These are phyloP conservation scores for Corallochytrium limacisporum DNA, from an alignment of 78 protist species.

Conservation along the genomic window DNA sequence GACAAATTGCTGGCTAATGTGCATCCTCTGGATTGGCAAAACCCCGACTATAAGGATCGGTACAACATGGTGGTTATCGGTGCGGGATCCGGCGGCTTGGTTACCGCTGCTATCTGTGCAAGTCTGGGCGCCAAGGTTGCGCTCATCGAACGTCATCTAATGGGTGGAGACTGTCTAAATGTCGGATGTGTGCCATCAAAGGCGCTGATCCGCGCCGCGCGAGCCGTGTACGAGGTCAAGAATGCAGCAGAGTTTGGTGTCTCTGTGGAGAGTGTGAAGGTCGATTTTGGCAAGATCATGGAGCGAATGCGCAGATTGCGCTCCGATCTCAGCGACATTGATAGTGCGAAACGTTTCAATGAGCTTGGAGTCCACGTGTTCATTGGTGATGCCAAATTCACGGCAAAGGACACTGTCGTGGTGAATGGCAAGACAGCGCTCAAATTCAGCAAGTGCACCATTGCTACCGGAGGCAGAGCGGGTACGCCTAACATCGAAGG, in stretches of 20 bases:
- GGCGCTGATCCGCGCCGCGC: constrained; percentile 22
- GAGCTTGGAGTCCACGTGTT: constrained; percentile 30
- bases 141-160: constrained; percentile 32
- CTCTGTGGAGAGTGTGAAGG: background rate
- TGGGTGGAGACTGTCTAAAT: constrained; percentile 64
- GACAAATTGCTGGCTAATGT: constrained; percentile 2
- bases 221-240: background rate
- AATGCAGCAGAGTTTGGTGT: constrained; percentile 7
- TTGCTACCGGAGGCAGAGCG: constrained; percentile 49
- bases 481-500: constrained; percentile 26
- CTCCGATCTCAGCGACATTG: constrained; percentile 20
- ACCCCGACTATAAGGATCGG: constrained; percentile 1
- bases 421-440: constrained; percentile 25
- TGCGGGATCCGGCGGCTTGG: constrained; percentile 46
- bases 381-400: constrained; percentile 26
- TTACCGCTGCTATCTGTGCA: constrained; percentile 16
- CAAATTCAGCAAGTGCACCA: constrained; percentile 15
- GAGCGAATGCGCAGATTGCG: constrained; percentile 40
- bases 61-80: constrained; percentile 43
- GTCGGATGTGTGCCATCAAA: constrained; percentile 57
- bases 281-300: constrained; percentile 42
- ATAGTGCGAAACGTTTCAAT: constrained; percentile 18
- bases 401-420: background rate
- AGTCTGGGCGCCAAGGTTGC: constrained; percentile 24
- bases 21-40: background rate